Base-by-base conservation (phyloP, 306 rosid species). In the Prunus kanzakura region DNA sequence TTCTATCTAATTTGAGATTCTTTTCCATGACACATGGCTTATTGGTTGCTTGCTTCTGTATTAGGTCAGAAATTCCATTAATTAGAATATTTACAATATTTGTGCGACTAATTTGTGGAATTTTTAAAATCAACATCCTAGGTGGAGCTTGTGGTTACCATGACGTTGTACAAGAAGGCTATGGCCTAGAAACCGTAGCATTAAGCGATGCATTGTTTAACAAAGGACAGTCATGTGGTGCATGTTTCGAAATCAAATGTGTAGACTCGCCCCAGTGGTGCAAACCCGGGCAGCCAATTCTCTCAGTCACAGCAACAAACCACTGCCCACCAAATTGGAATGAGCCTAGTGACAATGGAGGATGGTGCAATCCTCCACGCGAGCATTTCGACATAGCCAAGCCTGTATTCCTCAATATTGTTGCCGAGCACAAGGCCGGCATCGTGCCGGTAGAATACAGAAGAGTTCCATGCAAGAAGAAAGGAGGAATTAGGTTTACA, bases 141-240 rank as follows among this genome's bases (percentile, higher is more conserved):
- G 97, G 97, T 55, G 91, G 96, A 63, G 97, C 93, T 19, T 93
- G 98, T 69, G 98, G 96, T 30, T 93, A 91, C 23, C 87, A 82
- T 2, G 93, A 90, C 65, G 96, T 93, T 49, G 90, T 78, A 5
- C 72, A 85, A 69, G 89, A 87, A n/a, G 97, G 96, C 11, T 94
- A 86, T 54, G 98, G 97, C 13, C 52, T 87, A 4, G 80, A 83
- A 15, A 94, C 97, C 0, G 88, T 82, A 69, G 97, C 97, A 58
- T 2, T 90, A 76, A 94, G 97, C 84, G 20, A 52, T 10, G 89
- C 71, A 13, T 23, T 94, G 86, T 91, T 87, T 85, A 92, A 86
- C 15, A 2, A 83, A 0, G 97, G 98, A 4, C 51, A 75, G 78
- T 5, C 82, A 8, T 91, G 98, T 51, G 98, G 97, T 3, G 86